A percentile compares a stretch with the other conserved stretches of the same genome.
These are phyloP conservation scores for Vaccinium myrtillus DNA, from an alignment of 148 eudicot species.

Conservation along the genomic window DNA sequence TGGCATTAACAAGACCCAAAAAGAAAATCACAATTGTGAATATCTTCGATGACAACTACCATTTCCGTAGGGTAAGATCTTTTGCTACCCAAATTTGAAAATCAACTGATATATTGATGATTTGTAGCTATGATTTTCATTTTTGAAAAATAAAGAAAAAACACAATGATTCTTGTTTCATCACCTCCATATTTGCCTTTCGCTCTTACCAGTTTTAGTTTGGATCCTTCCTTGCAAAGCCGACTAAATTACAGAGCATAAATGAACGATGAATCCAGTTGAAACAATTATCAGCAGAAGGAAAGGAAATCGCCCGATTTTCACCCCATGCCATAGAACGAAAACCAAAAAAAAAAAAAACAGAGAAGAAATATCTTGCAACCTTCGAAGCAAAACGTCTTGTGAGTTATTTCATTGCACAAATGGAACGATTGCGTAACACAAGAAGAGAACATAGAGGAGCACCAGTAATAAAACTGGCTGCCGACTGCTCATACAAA, in stretches of 20 bases:
- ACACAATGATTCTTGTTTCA: background rate
- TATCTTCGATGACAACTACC: too few relatives aligned
- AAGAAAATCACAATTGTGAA: too few relatives aligned
- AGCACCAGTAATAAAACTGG: background rate
- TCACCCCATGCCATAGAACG: background rate
- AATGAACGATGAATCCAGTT: background rate
- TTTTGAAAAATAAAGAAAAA: background rate
- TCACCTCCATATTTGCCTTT: background rate
- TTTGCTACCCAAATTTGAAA: too few relatives aligned
- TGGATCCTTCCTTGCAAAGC: background rate
- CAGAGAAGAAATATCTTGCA: background rate
- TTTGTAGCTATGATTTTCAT: background rate
- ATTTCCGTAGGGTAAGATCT: too few relatives aligned
- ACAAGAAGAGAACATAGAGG: background rate
- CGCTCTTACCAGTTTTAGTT: background rate
- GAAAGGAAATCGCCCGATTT: background rate
- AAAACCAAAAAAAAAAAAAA: too few relatives aligned
- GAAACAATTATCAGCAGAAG: background rate
- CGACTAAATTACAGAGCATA: background rate
- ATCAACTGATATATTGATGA: background rate
- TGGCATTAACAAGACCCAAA: too few relatives aligned
- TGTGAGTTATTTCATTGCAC: too few relatives aligned
- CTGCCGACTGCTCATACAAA: background rate
- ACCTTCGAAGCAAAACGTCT: background rate
- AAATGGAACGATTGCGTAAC: background rate